phyloP scores from a whole-genome alignment of 1,139 yeast genomes.

The Candida buenavistaensis region DNA sequence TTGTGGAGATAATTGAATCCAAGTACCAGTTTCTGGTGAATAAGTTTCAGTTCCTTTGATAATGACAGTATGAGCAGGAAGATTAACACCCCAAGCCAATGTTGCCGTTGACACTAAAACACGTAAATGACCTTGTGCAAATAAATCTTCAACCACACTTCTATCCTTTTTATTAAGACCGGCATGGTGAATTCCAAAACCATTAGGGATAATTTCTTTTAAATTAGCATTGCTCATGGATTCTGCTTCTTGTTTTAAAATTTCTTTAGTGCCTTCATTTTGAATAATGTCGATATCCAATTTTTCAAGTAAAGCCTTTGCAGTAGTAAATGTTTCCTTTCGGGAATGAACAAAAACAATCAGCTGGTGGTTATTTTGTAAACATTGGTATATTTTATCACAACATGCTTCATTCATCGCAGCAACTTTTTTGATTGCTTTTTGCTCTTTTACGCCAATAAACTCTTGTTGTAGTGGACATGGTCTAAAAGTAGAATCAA shows the following conservation, averaged over 20 bases:
- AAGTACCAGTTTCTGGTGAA: conserved; percentile 83
- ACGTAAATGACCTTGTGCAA: conserved; percentile 81
- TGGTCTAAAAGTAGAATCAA: conserved; percentile 84
- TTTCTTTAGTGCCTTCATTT: conserved; percentile 63
- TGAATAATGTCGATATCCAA: conserved; percentile 51
- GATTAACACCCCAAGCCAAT: conserved; percentile 97
- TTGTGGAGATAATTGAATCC: conserved; percentile 90
- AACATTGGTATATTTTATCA: conserved; percentile 73
- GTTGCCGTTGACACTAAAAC: conserved; percentile 94
- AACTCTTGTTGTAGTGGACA: conserved; percentile 90
- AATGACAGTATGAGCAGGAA: conserved; percentile 95
- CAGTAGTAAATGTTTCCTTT: conserved; percentile 86
- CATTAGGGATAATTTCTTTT: conserved; percentile 61
- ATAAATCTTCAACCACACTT: conserved; percentile 76
- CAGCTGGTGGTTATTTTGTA: conserved; percentile 61
- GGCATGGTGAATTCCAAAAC: conserved; percentile 95
- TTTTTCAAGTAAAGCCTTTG: conserved; percentile 67
- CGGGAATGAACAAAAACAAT: conserved; percentile 93
- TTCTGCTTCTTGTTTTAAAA: conserved; percentile 64
- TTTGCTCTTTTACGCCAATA: conserved; percentile 84
- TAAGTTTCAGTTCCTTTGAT: conserved; percentile 95
- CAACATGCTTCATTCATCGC: conserved; percentile 93
- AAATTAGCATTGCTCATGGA: conserved; percentile 54
- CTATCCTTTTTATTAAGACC: conserved; percentile 79
- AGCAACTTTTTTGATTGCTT: conserved; percentile 71